A percentile compares a stretch with the other conserved stretches of the same genome.
Conservation (phyloP, 805 yeast species). For the Wickerhamomyces queroliae region DNA sequence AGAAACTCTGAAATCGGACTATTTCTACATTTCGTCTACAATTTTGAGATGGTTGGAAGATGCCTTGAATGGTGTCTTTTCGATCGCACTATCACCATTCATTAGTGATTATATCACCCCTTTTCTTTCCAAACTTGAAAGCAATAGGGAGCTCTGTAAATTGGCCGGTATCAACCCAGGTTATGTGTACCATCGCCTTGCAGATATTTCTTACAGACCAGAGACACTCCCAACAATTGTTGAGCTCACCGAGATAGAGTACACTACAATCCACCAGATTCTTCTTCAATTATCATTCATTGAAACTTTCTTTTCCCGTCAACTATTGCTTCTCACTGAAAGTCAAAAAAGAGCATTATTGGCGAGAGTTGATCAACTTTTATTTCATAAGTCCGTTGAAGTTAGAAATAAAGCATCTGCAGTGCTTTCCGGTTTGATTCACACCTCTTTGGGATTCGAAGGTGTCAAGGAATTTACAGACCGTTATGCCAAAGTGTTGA, state of each 20-base stretch:
- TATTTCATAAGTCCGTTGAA: conserved; percentile 62
- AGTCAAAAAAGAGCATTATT: conserved; percentile 46
- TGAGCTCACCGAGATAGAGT: conserved; percentile 29
- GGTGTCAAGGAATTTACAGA: conserved; percentile 37
- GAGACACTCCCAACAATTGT: conserved; percentile 37
- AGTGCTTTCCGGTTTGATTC: conserved; percentile 77
- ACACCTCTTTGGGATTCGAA: conserved; percentile 34
- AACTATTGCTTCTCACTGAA: conserved; percentile 46
- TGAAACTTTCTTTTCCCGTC: conserved; percentile 66
- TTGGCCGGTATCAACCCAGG: conserved; percentile 56
- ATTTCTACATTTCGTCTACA: conserved; percentile 61
- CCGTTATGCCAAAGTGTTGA: conserved; percentile 19
- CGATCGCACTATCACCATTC: conserved; percentile 46
- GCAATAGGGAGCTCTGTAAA: conserved; percentile 77
- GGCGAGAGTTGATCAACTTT: conserved; percentile 41
- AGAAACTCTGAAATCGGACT: conserved; percentile 52
- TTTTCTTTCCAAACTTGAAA: conserved; percentile 55
- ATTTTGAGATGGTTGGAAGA: conserved; percentile 53
- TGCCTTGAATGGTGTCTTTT: conserved; percentile 47
- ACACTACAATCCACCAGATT: conserved; percentile 55
- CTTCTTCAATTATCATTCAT: conserved; percentile 61
- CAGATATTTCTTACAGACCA: conserved; percentile 40
- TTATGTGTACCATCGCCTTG: conserved; percentile 36
- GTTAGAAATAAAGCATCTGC: conserved; percentile 69
- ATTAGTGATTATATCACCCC: conserved; percentile 56